Evolutionary conservation across 1,284 basidiomycete species (phyloP).

Genomic region (Naganishia albida): DNA sequence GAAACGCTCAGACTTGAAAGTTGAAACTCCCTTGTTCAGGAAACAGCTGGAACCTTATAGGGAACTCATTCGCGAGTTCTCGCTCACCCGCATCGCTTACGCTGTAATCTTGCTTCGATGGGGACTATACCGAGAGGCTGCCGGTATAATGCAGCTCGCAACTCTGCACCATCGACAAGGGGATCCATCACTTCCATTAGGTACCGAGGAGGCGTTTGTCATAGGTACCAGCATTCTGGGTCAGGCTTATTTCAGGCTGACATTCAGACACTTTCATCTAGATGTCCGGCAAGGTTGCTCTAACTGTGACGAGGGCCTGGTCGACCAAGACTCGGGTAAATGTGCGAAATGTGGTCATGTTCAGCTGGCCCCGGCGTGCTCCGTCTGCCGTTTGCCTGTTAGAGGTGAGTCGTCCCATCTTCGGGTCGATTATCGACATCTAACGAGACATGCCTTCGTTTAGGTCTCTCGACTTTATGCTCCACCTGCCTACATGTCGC

Average conservation of each 20-base stretch:
- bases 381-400: constrained; percentile 73
- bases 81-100: constrained; percentile 59
- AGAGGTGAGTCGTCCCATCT: constrained; percentile 61
- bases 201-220: constrained; percentile 2
- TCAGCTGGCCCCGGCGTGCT: constrained; percentile 60
- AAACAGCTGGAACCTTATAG: constrained; percentile 35
- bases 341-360: constrained; percentile 38
- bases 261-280: constrained; percentile 3
- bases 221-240: neutral
- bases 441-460: constrained; percentile 16
- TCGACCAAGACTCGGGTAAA: constrained; percentile 8
- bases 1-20: neutral
- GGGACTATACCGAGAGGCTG: constrained; percentile 66
- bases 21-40: constrained; percentile 18
- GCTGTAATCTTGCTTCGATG: constrained; percentile 72
- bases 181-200: constrained; percentile 33
- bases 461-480: constrained; percentile 71
- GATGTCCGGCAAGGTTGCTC: constrained; percentile 32
- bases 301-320: constrained; percentile 25
- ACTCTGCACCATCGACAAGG: neutral
- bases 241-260: constrained; percentile 6
- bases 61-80: constrained; percentile 40
- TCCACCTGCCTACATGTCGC: constrained; percentile 66
- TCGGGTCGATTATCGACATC: neutral
- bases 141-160: constrained; percentile 64